These are phyloP conservation scores for Schoenoplectus tabernaemontani DNA, from an alignment of 202 grass and related monocot species.

Conservation along the genomic window DNA sequence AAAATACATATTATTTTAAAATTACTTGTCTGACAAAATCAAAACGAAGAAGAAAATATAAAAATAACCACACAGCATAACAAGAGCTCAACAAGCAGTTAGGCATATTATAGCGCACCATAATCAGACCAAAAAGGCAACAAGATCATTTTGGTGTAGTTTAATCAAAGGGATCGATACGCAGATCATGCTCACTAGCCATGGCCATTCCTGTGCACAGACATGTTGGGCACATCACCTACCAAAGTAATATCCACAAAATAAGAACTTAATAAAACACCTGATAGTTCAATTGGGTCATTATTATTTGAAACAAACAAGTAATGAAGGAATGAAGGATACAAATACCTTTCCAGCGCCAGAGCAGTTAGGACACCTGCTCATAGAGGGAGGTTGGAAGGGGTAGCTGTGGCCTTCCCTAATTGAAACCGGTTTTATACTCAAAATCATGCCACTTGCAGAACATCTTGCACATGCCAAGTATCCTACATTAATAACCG, in stretches of 20 bases:
- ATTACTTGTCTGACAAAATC: neutral
- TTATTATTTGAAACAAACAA: neutral
- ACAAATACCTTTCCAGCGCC: constrained; percentile 71
- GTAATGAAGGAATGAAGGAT: neutral
- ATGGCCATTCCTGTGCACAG: constrained; percentile 95
- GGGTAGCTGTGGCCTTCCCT: constrained; percentile 7
- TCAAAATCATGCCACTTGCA: constrained; percentile 42
- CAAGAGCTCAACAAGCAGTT: neutral
- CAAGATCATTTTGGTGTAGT: neutral
- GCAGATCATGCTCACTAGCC: constrained; percentile 92
- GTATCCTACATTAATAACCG: constrained; percentile 45
- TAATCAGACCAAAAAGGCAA: neutral
- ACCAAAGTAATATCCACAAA: neutral
- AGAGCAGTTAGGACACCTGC: constrained; percentile 76
- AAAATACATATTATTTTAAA: neutral
- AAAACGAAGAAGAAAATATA: neutral
- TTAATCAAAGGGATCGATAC: constrained; percentile 92
- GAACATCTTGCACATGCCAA: constrained; percentile 80
- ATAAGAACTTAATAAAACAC: neutral
- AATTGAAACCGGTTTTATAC: constrained; percentile 32
- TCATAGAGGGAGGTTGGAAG: constrained; percentile 32
- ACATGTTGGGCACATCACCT: constrained; percentile 98
- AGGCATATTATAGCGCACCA: neutral
- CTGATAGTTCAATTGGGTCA: neutral
- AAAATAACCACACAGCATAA: neutral